Percentiles rank a stretch among this genome's conserved stretches.
These are phyloP conservation scores for Penicillium goetzii DNA, from an alignment of 495 filamentous ascomycete species.

Conservation along the genomic window DNA sequence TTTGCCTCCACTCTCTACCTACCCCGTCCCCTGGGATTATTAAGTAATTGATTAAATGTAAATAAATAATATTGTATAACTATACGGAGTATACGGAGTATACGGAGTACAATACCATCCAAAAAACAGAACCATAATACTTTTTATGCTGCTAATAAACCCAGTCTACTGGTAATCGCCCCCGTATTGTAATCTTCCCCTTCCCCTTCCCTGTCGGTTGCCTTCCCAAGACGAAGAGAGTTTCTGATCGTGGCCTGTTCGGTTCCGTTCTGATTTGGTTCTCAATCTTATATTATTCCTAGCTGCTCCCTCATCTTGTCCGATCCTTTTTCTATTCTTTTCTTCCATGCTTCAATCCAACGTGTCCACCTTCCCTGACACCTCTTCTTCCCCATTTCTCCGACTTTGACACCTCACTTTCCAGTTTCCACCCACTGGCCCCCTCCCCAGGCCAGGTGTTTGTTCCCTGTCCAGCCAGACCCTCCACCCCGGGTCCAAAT, in stretches of 20 bases:
- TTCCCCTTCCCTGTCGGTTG: neutral
- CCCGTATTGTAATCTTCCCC: slow-evolving; percentile 1
- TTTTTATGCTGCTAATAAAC: neutral
- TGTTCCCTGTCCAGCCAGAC: slow-evolving; percentile 9
- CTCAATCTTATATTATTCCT: neutral
- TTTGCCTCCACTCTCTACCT: slow-evolving; percentile 1
- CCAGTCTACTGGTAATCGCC: neutral
- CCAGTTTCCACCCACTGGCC: neutral
- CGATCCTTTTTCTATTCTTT: neutral
- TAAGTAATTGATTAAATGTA: neutral
- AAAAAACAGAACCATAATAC: too few species aligned
- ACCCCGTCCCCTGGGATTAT: neutral
- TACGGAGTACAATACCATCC: too few species aligned
- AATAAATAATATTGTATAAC: neutral
- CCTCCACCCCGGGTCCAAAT: slow-evolving; percentile 17
- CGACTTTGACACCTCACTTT: neutral
- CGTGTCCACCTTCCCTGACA: neutral
- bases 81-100: too few species aligned
- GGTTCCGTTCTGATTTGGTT: neutral
- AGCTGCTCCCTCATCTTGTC: neutral
- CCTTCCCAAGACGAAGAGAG: neutral
- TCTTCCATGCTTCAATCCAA: neutral
- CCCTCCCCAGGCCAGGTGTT: slow-evolving; percentile 1
- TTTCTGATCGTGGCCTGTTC: neutral
- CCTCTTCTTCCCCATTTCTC: neutral